Percentiles rank a stretch among this genome's conserved stretches.
Evolutionary conservation across 768 basidiomycete genomes (phyloP).

Genomic region (Collybia mongolica): DNA sequence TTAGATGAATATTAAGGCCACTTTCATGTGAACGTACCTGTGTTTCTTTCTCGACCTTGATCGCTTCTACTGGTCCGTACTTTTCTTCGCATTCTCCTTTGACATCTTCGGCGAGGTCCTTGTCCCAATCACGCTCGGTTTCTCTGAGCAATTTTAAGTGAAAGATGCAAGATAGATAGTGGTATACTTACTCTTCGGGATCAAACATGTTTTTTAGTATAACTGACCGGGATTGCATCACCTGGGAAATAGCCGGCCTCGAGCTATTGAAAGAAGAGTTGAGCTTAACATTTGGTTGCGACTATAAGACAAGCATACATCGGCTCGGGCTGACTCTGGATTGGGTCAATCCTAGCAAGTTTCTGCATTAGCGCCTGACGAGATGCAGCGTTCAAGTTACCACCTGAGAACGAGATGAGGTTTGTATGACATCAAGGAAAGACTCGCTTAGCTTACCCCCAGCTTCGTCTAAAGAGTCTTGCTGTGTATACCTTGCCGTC

Average conservation of each 20-base stretch:
- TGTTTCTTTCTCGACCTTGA: slow-evolving; percentile 93
- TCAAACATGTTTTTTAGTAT: slow-evolving; percentile 95
- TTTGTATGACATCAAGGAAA: neutral
- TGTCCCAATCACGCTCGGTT: slow-evolving; percentile 95
- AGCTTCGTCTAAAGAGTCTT: slow-evolving; percentile 84
- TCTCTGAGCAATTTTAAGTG: slow-evolving; percentile 53
- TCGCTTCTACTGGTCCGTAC: slow-evolving; percentile 83
- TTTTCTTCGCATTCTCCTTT: slow-evolving; percentile 91
- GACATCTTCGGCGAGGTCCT: slow-evolving; percentile 93
- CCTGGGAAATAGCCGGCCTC: slow-evolving; percentile 77
- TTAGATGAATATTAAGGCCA: neutral
- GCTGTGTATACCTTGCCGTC: slow-evolving; percentile 67
- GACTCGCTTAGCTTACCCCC: slow-evolving; percentile 57
- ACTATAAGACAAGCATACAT: slow-evolving; percentile 42
- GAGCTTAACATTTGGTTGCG: slow-evolving; percentile 8
- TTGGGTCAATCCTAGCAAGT: slow-evolving; percentile 90
- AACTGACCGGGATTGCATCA: slow-evolving; percentile 88
- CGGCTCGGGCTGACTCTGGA: slow-evolving; percentile 54
- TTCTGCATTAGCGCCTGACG: slow-evolving; percentile 99
- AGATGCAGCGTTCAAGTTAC: slow-evolving; percentile 97
- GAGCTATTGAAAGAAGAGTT: slow-evolving; percentile 38
- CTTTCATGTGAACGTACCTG: slow-evolving; percentile 51
- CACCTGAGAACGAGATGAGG: slow-evolving; percentile 47
- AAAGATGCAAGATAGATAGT: neutral
- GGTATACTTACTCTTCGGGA: slow-evolving; percentile 80